Conservation (phyloP, 371 early-diverging fungal genomes). For the Zychaea mexicana region DNA sequence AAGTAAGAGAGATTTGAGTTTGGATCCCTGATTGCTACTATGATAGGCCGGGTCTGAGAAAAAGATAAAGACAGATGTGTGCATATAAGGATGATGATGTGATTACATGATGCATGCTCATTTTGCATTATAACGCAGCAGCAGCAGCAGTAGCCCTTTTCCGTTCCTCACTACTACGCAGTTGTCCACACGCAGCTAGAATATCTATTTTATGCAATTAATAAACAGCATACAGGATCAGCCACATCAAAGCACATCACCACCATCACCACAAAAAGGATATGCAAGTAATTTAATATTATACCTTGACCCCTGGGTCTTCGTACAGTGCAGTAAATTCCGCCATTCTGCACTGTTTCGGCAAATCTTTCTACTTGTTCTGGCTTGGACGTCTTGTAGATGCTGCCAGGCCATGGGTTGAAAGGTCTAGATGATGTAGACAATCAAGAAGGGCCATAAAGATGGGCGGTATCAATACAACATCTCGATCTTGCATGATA, state of each 20-base stretch:
- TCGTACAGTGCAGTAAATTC: constrained; percentile 57
- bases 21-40: too few relatives aligned
- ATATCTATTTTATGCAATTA: constrained; percentile 50
- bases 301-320: constrained; percentile 62
- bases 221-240: background rate
- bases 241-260: background rate
- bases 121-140: too few relatives aligned
- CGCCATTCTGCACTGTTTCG: constrained; percentile 43
- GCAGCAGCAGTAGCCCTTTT: constrained; percentile 3
- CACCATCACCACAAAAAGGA: background rate
- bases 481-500: background rate
- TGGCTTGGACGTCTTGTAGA: constrained; percentile 52
- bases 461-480: too few relatives aligned
- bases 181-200: constrained; percentile 78
- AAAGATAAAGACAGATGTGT: too few relatives aligned
- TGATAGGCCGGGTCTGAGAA: too few relatives aligned
- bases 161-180: constrained; percentile 45
- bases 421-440: constrained; percentile 53
- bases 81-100: too few relatives aligned
- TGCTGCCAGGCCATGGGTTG: constrained; percentile 80
- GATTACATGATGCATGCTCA: background rate
- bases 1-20: too few relatives aligned
- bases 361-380: constrained; percentile 59
- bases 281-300: background rate
- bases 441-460: background rate